Evolutionary conservation across 805 yeast species (phyloP).

Genomic region (Spathaspora sp.): DNA sequence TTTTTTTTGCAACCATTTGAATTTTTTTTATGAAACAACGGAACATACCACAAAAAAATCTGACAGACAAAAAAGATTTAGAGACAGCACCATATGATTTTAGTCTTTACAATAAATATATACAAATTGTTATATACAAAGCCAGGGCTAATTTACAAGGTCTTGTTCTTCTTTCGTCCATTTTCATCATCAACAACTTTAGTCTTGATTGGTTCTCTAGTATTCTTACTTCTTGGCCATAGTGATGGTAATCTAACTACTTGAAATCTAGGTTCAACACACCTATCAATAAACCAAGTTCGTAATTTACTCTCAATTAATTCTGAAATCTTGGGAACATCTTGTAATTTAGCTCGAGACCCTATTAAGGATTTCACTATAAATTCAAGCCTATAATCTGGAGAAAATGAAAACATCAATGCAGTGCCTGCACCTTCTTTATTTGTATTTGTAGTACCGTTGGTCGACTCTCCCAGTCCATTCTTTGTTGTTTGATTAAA

Average conservation of each 20-base stretch:
- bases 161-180: not conserved
- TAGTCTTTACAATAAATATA: not conserved
- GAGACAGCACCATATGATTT: no score
- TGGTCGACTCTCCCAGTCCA: not conserved
- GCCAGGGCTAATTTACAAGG: not conserved
- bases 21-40: no score
- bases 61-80: no score
- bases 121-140: not conserved
- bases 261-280: conserved; percentile 92
- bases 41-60: not conserved
- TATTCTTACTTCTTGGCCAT: conserved; percentile 62
- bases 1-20: no score
- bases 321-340: conserved; percentile 87
- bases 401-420: conserved; percentile 83
- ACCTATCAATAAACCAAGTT: conserved; percentile 87
- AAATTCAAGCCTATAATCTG: conserved; percentile 87
- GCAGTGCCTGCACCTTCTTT: conserved; percentile 52
- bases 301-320: conserved; percentile 78
- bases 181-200: conserved; percentile 6
- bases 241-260: conserved; percentile 78
- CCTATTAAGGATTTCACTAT: conserved; percentile 88
- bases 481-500: conserved; percentile 1
- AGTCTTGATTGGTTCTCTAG: conserved; percentile 24
- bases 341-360: conserved; percentile 85
- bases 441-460: conserved; percentile 2